phyloP scores from a whole-genome alignment of 805 yeast species.

The Priceomyces haplophilus region DNA sequence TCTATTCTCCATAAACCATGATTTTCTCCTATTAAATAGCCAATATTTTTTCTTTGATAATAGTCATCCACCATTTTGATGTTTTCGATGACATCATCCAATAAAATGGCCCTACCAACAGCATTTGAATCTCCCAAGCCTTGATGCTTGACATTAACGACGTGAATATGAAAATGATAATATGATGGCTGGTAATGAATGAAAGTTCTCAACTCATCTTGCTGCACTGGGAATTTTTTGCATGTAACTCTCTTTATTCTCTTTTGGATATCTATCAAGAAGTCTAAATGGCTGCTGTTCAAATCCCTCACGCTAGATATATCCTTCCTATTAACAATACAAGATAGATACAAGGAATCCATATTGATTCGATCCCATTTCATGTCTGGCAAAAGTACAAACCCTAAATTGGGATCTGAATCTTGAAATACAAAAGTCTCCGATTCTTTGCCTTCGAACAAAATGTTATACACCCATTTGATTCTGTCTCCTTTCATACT shows the following conservation, averaged over 20 bases:
- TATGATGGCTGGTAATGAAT: conserved; percentile 95
- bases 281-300: conserved; percentile 52
- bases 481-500: conserved; percentile 74
- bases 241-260: conserved; percentile 47
- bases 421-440: conserved; percentile 75
- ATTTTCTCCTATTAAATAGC: conserved; percentile 70
- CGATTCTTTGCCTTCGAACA: conserved; percentile 77
- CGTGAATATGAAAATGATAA: conserved; percentile 92
- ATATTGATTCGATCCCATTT: conserved; percentile 84
- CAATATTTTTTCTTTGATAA: conserved; percentile 53
- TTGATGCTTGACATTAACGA: conserved; percentile 68
- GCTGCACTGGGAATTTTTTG: conserved; percentile 36
- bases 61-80: conserved; percentile 58
- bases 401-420: conserved; percentile 52
- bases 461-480: conserved; percentile 86
- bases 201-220: conserved; percentile 67
- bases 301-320: conserved; percentile 76
- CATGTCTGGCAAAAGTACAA: conserved; percentile 87
- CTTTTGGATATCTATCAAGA: conserved; percentile 47
- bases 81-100: conserved; percentile 80
- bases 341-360: conserved; percentile 72
- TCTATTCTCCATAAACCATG: conserved; percentile 65
- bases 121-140: conserved; percentile 67
- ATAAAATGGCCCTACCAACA: conserved; percentile 75
- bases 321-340: conserved; percentile 67